These are phyloP conservation scores for Fusarium newnesense DNA, from an alignment of 2,329 filamentous ascomycete genomes.

Conservation along the genomic window DNA sequence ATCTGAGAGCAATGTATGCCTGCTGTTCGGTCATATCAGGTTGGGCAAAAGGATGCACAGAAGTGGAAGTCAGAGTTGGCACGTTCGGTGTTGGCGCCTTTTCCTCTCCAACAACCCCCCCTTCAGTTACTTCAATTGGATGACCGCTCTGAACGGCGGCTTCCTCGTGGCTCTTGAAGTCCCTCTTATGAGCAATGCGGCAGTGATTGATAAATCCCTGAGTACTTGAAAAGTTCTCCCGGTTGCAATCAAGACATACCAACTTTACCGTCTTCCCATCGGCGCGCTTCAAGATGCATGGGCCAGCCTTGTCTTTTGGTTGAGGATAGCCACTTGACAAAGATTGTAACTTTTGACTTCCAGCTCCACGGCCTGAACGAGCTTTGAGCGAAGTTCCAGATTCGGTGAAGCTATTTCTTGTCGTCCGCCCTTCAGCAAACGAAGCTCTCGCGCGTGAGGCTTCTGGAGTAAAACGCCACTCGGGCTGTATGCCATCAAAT, in stretches of 20 bases:
- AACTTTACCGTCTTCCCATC: slow-evolving; percentile 90
- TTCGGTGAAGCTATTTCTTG: slow-evolving; percentile 74
- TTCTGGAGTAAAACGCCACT: slow-evolving; percentile 56
- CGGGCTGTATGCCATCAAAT: slow-evolving; percentile 77
- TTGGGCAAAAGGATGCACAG: slow-evolving; percentile 51
- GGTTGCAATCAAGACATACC: slow-evolving; percentile 86
- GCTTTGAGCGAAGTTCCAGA: slow-evolving; percentile 57
- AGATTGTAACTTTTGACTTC: slow-evolving; percentile 73
- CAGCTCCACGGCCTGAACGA: slow-evolving; percentile 59
- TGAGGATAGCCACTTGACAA: slow-evolving; percentile 76
- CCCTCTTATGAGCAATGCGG: slow-evolving; percentile 91
- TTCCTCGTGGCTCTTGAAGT: slow-evolving; percentile 96
- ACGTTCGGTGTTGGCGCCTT: slow-evolving; percentile 31
- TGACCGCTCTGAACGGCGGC: slow-evolving; percentile 90
- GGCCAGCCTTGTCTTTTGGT: slow-evolving; percentile 83
- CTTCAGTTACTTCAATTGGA: slow-evolving; percentile 68
- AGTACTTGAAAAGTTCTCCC: slow-evolving; percentile 93
- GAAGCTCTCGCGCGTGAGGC: slow-evolving; percentile 57
- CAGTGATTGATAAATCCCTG: slow-evolving; percentile 99
- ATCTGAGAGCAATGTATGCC: slow-evolving; percentile 60
- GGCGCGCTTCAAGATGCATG: slow-evolving; percentile 84
- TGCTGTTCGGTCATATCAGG: slow-evolving; percentile 64
- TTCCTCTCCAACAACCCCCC: slow-evolving; percentile 39
- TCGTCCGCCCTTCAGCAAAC: slow-evolving; percentile 76
- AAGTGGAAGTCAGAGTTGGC: slow-evolving; percentile 24